These are phyloP conservation scores for Nothophoma quercina DNA, from an alignment of 2,329 filamentous ascomycete species.

Conservation along the genomic window DNA sequence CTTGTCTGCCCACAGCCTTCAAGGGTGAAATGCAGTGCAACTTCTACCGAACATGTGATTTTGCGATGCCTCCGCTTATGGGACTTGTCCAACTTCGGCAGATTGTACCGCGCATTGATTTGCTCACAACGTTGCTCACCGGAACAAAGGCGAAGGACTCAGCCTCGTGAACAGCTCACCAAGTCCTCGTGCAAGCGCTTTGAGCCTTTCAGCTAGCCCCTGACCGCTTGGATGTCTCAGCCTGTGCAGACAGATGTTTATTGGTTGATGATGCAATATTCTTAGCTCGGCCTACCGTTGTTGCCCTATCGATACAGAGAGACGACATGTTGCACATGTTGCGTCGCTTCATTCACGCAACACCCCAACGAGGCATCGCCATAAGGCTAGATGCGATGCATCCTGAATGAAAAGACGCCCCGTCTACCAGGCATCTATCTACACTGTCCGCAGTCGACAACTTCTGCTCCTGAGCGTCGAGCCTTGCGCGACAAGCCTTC, in stretches of 20 bases:
- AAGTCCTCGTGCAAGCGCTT: background rate
- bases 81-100: background rate
- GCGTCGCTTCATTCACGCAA: conserved; percentile 13
- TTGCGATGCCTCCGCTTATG: background rate
- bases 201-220: conserved; percentile 5
- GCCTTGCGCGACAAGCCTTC: conserved; percentile 3
- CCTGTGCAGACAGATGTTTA: background rate
- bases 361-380: conserved; percentile 3
- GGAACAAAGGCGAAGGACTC: conserved; percentile 14
- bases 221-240: background rate
- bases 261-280: conserved; percentile 16
- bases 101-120: background rate
- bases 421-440: background rate
- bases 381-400: conserved; percentile 4
- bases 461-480: background rate
- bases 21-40: no score
- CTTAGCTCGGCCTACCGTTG: conserved; percentile 15
- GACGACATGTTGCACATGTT: conserved; percentile 11
- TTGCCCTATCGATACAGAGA: conserved; percentile 14
- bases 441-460: background rate
- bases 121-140: conserved; percentile 4
- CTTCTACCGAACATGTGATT: background rate
- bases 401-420: background rate
- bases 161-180: conserved; percentile 10
- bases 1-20: background rate